A percentile compares a stretch with the other conserved stretches of the same genome.
Evolutionary conservation across 345 rosid species (phyloP).

Genomic region (Excoecaria cochinchinensis): DNA sequence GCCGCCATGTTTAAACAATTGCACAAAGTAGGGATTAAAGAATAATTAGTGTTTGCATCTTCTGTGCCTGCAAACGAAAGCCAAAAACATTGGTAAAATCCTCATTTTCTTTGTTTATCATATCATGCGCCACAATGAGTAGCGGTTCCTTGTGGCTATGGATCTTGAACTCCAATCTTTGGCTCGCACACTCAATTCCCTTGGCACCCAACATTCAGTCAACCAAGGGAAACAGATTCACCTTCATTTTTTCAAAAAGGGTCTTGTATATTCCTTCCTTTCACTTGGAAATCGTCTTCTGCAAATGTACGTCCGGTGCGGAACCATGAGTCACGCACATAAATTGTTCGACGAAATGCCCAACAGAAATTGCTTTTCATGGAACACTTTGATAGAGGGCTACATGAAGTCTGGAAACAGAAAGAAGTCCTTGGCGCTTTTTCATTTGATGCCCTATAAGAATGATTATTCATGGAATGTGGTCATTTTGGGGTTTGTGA

Average conservation of each 20-base stretch:
- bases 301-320: conserved; percentile 42
- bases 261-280: conserved; percentile 45
- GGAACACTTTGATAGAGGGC: conserved; percentile 74
- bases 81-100: too few species aligned
- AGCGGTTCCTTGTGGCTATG: conserved; percentile 14
- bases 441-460: conserved; percentile 53
- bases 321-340: conserved; percentile 39
- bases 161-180: conserved; percentile 26
- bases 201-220: conserved; percentile 34
- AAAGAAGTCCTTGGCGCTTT: conserved; percentile 39
- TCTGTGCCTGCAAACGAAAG: too few species aligned
- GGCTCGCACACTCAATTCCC: conserved; percentile 40
- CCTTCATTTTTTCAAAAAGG: conserved; percentile 52
- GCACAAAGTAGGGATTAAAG: too few species aligned
- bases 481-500: conserved; percentile 61
- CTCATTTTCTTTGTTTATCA: too few species aligned
- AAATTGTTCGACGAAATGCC: conserved; percentile 74
- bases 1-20: too few species aligned
- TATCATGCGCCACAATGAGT: neutral
- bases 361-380: conserved; percentile 54
- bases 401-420: conserved; percentile 51
- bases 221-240: conserved; percentile 55
- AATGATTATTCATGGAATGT: conserved; percentile 69
- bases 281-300: conserved; percentile 59
- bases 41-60: too few species aligned